A percentile compares a stretch with the other conserved stretches of the same genome.
phyloP scores from a whole-genome alignment of 805 yeast species.

The Wickerhamomyces canadensis region DNA sequence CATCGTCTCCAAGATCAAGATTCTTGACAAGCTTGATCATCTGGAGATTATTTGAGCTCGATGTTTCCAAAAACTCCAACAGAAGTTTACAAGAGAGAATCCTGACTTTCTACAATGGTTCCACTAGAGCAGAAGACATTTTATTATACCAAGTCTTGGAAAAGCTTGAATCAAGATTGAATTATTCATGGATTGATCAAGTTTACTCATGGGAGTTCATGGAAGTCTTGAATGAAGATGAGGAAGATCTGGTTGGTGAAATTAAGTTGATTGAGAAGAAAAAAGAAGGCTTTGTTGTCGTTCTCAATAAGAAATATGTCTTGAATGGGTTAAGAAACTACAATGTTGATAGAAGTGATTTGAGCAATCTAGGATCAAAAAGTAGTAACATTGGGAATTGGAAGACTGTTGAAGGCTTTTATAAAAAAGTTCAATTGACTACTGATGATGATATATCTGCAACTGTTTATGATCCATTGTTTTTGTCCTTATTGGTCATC shows the following conservation, averaged over 20 bases:
- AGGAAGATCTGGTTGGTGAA: conserved; percentile 41
- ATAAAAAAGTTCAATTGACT: conserved; percentile 15
- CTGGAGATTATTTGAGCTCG: conserved; percentile 42
- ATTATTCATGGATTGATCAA: conserved; percentile 59
- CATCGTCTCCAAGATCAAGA: conserved; percentile 23
- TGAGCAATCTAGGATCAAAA: conserved; percentile 23
- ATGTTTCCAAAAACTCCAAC: conserved; percentile 42
- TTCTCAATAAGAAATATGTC: conserved; percentile 44
- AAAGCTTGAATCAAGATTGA: conserved; percentile 47
- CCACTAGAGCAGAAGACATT: conserved; percentile 54
- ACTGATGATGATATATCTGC: conserved; percentile 19
- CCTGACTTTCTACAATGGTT: conserved; percentile 55
- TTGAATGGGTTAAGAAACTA: conserved; percentile 40
- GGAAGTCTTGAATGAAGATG: conserved; percentile 32
- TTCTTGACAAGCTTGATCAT: conserved; percentile 43
- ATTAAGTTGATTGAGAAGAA: conserved; percentile 41
- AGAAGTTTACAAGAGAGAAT: conserved; percentile 42
- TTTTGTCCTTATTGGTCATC: conserved; percentile 53
- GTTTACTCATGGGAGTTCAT: conserved; percentile 64
- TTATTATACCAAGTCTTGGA: conserved; percentile 52
- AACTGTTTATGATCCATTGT: conserved; percentile 61
- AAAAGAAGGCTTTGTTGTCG: conserved; percentile 43
- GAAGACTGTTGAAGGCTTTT: conserved; percentile 26
- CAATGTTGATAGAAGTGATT: conserved; percentile 20
- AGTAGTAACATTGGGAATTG: conserved; percentile 16